phyloP scores from a whole-genome alignment of 176 grass and related monocot species.

The Paspalum notatum region DNA sequence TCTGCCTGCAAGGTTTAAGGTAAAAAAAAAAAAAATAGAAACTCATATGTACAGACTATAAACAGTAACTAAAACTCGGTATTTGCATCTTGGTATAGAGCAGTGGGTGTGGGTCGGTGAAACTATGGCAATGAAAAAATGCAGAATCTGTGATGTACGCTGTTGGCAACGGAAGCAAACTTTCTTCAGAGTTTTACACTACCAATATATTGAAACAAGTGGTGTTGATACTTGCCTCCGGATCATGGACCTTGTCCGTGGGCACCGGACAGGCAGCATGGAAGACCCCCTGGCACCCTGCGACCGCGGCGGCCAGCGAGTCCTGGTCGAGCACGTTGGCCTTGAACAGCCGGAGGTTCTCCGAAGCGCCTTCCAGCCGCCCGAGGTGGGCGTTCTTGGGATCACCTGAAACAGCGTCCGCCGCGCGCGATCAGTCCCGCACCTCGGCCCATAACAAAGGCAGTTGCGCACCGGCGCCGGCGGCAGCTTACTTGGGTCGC shows the following conservation, averaged over 20 bases:
- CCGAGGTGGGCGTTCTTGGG: slow-evolving; percentile 46
- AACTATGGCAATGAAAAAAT: not conserved
- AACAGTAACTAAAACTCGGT: not conserved
- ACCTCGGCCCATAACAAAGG: not conserved
- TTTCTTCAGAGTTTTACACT: too few relatives aligned
- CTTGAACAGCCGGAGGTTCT: slow-evolving; percentile 63
- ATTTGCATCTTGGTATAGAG: not conserved
- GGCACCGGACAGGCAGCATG: slow-evolving; percentile 64
- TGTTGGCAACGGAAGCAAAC: not conserved
- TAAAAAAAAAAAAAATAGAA: not conserved
- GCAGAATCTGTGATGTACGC: not conserved
- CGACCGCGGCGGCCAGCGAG: slow-evolving; percentile 39
- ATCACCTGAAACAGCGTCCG: slow-evolving; percentile 26
- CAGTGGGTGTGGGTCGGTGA: not conserved
- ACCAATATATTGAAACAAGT: not conserved
- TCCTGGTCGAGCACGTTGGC: slow-evolving; percentile 61
- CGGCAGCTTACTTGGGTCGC: slow-evolving; percentile 36
- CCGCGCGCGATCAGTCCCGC: not conserved
- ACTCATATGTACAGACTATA: not conserved
- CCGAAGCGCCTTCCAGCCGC: slow-evolving; percentile 47
- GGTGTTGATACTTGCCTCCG: slow-evolving; percentile 32
- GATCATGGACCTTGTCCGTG: slow-evolving; percentile 12
- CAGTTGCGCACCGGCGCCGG: not conserved
- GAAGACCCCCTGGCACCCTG: slow-evolving; percentile 63
- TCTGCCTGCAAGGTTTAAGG: slow-evolving; percentile 38